A percentile compares a stretch with the other conserved stretches of the same genome.
These are phyloP conservation scores for Aureobasidium namibiae DNA, from an alignment of 2,329 filamentous ascomycete species.

Conservation along the genomic window DNA sequence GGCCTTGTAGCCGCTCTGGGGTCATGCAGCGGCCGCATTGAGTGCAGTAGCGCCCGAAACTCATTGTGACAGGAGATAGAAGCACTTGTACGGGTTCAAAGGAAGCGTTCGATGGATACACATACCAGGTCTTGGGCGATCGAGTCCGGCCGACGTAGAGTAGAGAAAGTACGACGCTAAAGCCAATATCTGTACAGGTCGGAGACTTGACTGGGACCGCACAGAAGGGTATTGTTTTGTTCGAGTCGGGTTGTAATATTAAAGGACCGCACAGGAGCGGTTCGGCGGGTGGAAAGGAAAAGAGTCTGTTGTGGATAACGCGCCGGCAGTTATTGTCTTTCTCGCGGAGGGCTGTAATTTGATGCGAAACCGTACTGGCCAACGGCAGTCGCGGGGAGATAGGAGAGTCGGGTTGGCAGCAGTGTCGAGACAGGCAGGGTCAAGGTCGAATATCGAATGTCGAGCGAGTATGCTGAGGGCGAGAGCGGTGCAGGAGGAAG, in stretches of 20 bases:
- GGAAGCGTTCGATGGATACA: neutral
- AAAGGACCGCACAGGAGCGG: neutral
- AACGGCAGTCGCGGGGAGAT: neutral
- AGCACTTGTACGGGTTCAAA: neutral
- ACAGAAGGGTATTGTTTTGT: neutral
- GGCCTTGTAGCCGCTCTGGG: constrained; percentile 10
- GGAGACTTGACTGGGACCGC: neutral
- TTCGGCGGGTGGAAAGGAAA: neutral
- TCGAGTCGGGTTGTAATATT: neutral
- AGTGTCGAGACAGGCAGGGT: neutral
- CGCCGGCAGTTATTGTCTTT: constrained; percentile 3
- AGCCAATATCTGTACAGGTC: neutral
- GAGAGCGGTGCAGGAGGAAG: neutral
- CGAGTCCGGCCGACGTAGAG: neutral
- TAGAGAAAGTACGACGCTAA: neutral
- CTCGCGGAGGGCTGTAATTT: neutral
- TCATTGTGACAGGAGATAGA: neutral
- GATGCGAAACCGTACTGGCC: constrained; percentile 7
- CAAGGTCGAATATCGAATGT: neutral
- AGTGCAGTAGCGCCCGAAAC: constrained; percentile 10
- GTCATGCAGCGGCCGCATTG: constrained; percentile 10
- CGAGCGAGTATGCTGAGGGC: neutral
- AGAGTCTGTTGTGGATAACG: neutral
- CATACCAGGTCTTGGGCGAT: constrained; percentile 1
- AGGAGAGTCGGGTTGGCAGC: neutral